Base-by-base conservation (phyloP, 2,329 filamentous ascomycete species). In the Penicillium concentricum region DNA sequence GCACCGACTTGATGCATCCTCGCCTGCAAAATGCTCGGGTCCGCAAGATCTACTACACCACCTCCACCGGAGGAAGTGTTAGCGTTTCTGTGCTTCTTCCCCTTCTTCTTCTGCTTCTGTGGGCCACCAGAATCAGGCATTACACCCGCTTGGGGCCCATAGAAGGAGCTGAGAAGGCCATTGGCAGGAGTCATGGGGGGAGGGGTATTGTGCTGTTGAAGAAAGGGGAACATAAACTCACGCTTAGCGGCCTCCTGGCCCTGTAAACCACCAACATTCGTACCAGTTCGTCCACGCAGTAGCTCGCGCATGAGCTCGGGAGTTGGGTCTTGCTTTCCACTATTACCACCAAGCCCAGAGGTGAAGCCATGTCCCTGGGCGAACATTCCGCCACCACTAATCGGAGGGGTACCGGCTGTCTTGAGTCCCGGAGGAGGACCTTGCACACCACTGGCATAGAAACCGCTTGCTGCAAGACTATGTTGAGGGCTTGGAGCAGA, bases 51-150 rank as follows among this genome's bases (percentile, higher is more conserved):
- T 83, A 95, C 92, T 93, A 97, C 87, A 84, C 91, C 92, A 90
- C 91, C 91, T 87, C 92, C 92, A 87, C 92, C 96, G 87, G 93
- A 97, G 90, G 92, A 96, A 93, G 93, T 97, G 91, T 97, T 96
- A 94, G 92, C 93, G 88, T 97, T 92, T 88, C 92, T 95, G 85
- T 97, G 93, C 91, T 97, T 97, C 87, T 96, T 97, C 84, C 92
- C 92, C 91, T 96, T 96, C 87, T 96, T 97, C 89, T 96, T 96
- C 86, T 95, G 92, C 88, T 96, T 95, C 82, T 90, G 88, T 75
- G 80, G 78, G 81, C 89, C 59, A 43, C 64, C 89, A 81, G 88
- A 87, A 77, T 96, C 92, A 87, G 92, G 90, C 82, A 91, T 91
- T 80, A 86, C 85, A 82, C 89, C 90, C 82, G 89, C 82, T 81